Conservation (phyloP, 257 asterid species). For the Petunia axillaris region DNA sequence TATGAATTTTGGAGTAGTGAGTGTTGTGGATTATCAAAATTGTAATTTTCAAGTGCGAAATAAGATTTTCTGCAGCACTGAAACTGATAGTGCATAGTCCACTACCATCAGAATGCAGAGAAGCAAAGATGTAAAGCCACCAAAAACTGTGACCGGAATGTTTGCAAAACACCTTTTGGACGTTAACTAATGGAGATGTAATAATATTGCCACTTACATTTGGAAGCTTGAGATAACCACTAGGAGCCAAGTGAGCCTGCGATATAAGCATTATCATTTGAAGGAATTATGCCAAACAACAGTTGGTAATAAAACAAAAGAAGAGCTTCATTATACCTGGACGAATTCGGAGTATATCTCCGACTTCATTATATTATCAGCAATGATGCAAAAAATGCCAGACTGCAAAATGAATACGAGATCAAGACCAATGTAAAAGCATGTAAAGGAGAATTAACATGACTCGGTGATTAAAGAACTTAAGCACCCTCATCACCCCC, state of each 20-base stretch:
- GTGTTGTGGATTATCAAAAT: not conserved
- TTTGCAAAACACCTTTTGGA: not conserved
- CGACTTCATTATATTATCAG: conserved; percentile 64
- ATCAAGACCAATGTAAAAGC: conserved; percentile 5
- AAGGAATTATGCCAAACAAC: conserved; percentile 20
- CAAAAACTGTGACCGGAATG: not conserved
- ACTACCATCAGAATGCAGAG: not conserved
- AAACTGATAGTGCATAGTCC: not conserved
- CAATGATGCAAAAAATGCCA: conserved; percentile 79
- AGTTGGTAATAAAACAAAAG: conserved; percentile 8
- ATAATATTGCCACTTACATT: conserved; percentile 58
- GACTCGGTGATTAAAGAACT: not conserved
- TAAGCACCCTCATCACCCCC: not conserved
- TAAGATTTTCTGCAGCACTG: not conserved
- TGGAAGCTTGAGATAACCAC: conserved; percentile 94
- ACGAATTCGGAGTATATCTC: conserved; percentile 81
- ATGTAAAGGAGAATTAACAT: conserved; percentile 4
- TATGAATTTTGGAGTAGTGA: not conserved
- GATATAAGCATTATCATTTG: conserved; percentile 29
- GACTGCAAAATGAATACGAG: conserved; percentile 51
- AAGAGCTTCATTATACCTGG: conserved; percentile 55
- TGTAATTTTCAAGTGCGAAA: not conserved
- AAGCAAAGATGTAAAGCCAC: not conserved
- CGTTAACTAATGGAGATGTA: not conserved
- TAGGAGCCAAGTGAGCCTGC: conserved; percentile 98